Percentiles rank a stretch among this genome's conserved stretches.
These are phyloP conservation scores for Steccherinum ochraceum DNA, from an alignment of 768 basidiomycete genomes.

Conservation along the genomic window DNA sequence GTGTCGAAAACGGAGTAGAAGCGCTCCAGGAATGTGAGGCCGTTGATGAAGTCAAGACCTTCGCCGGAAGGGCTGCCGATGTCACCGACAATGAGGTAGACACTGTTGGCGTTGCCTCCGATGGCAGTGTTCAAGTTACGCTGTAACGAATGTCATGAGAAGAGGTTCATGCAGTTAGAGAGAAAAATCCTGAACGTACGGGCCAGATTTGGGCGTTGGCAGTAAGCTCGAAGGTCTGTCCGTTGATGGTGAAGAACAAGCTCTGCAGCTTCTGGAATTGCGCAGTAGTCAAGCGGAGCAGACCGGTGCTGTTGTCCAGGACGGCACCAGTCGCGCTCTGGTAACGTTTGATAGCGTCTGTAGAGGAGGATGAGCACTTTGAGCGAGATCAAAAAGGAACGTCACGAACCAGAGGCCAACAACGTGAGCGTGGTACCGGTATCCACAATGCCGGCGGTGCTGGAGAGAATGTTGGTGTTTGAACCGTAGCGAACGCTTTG, in stretches of 20 bases:
- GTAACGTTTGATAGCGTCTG: conserved; percentile 46
- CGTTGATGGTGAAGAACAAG: conserved; percentile 41
- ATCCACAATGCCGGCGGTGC: conserved; percentile 22
- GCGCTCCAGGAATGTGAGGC: conserved; percentile 9
- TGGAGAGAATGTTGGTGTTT: conserved; percentile 17
- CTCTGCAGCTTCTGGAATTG: conserved; percentile 41
- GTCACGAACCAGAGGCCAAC: conserved; percentile 6
- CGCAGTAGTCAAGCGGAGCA: conserved; percentile 41
- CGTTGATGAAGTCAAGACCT: conserved; percentile 53
- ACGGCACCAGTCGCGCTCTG: conserved; percentile 42
- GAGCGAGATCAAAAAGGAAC: not conserved
- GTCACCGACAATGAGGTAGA: conserved; percentile 48
- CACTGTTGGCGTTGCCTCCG: conserved; percentile 39
- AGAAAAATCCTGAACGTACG: conserved; percentile 5
- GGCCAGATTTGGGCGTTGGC: conserved; percentile 66
- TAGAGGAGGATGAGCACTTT: not conserved
- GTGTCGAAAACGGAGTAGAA: conserved; percentile 23
- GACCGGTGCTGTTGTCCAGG: conserved; percentile 43
- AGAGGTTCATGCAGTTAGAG: not conserved
- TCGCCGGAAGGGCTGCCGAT: conserved; percentile 39
- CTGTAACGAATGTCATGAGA: not conserved
- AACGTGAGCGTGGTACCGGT: conserved; percentile 20
- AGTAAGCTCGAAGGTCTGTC: conserved; percentile 45
- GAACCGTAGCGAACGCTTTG: conserved; percentile 18
- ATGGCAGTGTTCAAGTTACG: conserved; percentile 48